Base-by-base conservation (phyloP, 495 filamentous ascomycete species). In the Hamigera avellanea region DNA sequence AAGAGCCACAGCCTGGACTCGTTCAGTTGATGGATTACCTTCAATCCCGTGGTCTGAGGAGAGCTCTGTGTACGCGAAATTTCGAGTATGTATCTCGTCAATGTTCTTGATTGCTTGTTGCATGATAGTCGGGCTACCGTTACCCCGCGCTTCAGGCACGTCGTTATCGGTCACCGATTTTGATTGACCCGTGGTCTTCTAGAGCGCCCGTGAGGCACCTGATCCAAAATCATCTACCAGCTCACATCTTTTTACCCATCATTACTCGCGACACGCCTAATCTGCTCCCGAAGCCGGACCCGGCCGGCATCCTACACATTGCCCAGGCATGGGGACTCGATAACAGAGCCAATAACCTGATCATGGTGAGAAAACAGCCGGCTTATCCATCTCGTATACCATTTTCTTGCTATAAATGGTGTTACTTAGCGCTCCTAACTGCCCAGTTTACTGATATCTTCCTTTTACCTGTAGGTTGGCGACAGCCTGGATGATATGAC, bases 401-500 rank as follows among this genome's bases (percentile, higher is more conserved):
- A n/a, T n/a, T n/a, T n/a, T n/a, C n/a, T n/a, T n/a, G n/a, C n/a
- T n/a, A n/a, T n/a, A n/a, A n/a, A n/a, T n/a, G n/a, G n/a, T n/a
- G n/a, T n/a, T n/a, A n/a, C n/a, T n/a, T n/a, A n/a, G n/a, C n/a
- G n/a, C n/a, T n/a, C n/a, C n/a, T n/a, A n/a, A n/a, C n/a, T n/a
- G n/a, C n/a, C n/a, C n/a, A n/a, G n/a, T n/a, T n/a, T n/a, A n/a
- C n/a, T n/a, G 13, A 37, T 23, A 12, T 28, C 17, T 32, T 18
- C 25, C 32, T 37, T 33, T 26, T 36, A 8, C 1, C 18, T 4
- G 27, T 66, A 81, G 77, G 76, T 88, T 9, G 89, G 89, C 6
- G 89, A 98, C 50, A 86, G 80, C 36, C 73, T 93, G 35, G 91
- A 98, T 51, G 91, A 98, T 54, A 87, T 98, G 74, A 86, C 81